These are phyloP conservation scores for Batkoa obscura DNA, from an alignment of 371 early-diverging fungal species.

Conservation along the genomic window DNA sequence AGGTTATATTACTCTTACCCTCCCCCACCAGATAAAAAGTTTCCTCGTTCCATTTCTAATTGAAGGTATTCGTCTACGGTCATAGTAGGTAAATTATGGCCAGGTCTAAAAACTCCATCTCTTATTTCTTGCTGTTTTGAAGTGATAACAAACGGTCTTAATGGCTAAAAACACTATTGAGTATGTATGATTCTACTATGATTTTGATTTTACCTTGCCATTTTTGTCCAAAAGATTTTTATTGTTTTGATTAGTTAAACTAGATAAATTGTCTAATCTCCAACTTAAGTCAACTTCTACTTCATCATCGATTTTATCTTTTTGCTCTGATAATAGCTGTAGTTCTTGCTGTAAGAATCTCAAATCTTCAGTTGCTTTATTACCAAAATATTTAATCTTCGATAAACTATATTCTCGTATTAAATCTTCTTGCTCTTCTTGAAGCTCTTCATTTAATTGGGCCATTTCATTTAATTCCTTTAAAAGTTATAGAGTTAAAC, in stretches of 20 bases:
- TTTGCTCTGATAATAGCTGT: slow-evolving; percentile 42
- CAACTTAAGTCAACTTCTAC: slow-evolving; percentile 12
- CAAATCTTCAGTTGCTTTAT: slow-evolving; percentile 38
- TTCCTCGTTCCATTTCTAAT: slow-evolving; percentile 70
- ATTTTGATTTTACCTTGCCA: slow-evolving; percentile 24
- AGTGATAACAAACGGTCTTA: slow-evolving; percentile 80
- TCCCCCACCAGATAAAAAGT: slow-evolving; percentile 71
- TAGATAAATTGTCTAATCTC: slow-evolving; percentile 12
- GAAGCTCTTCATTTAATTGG: slow-evolving; percentile 15
- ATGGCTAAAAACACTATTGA: slow-evolving; percentile 15
- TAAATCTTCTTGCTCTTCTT: slow-evolving; percentile 34
- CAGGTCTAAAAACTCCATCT: slow-evolving; percentile 69
- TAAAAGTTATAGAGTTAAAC: slow-evolving; percentile 7
- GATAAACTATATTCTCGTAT: slow-evolving; percentile 41
- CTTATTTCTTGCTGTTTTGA: slow-evolving; percentile 46
- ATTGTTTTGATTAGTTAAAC: background rate
- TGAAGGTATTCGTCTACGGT: slow-evolving; percentile 85
- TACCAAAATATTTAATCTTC: slow-evolving; percentile 32
- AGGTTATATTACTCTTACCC: slow-evolving; percentile 14
- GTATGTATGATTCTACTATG: slow-evolving; percentile 9
- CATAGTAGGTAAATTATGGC: slow-evolving; percentile 88
- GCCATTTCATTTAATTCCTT: slow-evolving; percentile 11
- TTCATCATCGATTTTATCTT: slow-evolving; percentile 14
- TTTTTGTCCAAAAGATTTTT: slow-evolving; percentile 27
- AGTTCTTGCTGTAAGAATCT: slow-evolving; percentile 47